phyloP scores from a whole-genome alignment of 129 eudicot species.

The Tanacetum coccineum region DNA sequence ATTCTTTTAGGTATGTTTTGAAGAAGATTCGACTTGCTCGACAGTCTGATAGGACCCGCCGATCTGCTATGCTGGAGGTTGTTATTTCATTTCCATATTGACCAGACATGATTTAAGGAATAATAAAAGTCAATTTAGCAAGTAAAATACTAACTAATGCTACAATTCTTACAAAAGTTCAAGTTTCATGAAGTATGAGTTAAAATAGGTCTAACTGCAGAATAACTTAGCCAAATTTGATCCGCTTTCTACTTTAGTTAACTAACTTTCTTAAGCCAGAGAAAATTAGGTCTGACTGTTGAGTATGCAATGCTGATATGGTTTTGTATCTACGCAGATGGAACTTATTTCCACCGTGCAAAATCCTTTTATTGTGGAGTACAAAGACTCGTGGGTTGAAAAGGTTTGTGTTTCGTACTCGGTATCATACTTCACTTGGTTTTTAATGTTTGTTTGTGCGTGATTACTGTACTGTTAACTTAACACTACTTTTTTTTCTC shows the following conservation, averaged over 20 bases:
- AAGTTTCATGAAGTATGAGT: too few relatives aligned
- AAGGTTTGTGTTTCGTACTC: constrained; percentile 46
- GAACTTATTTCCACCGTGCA: constrained; percentile 72
- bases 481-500: constrained; percentile 14
- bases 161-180: too few relatives aligned
- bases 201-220: too few relatives aligned
- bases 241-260: too few relatives aligned
- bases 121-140: too few relatives aligned
- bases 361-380: constrained; percentile 87
- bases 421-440: background rate
- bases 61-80: constrained; percentile 93
- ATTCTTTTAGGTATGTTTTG: constrained; percentile 60
- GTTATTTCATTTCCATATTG: background rate
- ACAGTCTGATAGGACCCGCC: constrained; percentile 79
- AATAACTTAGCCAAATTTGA: too few relatives aligned
- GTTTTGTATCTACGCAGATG: constrained; percentile 53
- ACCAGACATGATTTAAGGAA: background rate
- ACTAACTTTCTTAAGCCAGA: too few relatives aligned
- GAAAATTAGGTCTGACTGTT: background rate
- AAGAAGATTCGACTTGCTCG: constrained; percentile 97
- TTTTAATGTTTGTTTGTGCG: background rate
- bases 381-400: constrained; percentile 98
- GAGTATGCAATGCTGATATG: constrained; percentile 10
- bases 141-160: too few relatives aligned
- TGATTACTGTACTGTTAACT: background rate